Conservation (phyloP, 306 rosid species). For the Benincasa hispida region DNA sequence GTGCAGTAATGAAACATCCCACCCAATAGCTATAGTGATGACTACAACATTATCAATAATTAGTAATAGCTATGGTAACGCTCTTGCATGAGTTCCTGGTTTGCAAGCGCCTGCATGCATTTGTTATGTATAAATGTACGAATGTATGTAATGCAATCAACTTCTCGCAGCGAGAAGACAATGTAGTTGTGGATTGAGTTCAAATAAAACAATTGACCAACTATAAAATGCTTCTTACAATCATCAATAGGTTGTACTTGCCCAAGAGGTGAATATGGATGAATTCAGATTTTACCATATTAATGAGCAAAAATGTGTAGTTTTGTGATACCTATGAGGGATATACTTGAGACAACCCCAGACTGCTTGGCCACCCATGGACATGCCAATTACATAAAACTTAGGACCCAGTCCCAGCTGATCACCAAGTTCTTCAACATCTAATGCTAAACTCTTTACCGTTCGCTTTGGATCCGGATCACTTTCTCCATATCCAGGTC, state of each 20-base stretch:
- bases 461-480: slow-evolving; percentile 75
- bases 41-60: neutral
- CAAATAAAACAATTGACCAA: neutral
- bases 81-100: too few species aligned
- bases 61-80: too few species aligned
- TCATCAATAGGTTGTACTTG: neutral
- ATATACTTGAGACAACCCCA: slow-evolving; percentile 84
- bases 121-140: neutral
- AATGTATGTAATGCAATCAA: neutral
- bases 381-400: slow-evolving; percentile 54
- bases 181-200: neutral
- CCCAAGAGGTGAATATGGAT: neutral
- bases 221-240: neutral
- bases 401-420: slow-evolving; percentile 52
- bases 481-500: slow-evolving; percentile 94
- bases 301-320: neutral
- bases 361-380: slow-evolving; percentile 73
- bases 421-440: slow-evolving; percentile 87
- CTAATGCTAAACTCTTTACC: slow-evolving; percentile 51
- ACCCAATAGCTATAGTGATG: neutral
- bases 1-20: neutral
- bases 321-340: slow-evolving; percentile 49
- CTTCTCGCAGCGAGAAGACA: neutral
- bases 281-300: neutral
- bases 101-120: too few species aligned